Percentiles rank a stretch among this genome's conserved stretches.
Conservation (phyloP, 495 filamentous ascomycete species). For the Trichocladium antarcticum region DNA sequence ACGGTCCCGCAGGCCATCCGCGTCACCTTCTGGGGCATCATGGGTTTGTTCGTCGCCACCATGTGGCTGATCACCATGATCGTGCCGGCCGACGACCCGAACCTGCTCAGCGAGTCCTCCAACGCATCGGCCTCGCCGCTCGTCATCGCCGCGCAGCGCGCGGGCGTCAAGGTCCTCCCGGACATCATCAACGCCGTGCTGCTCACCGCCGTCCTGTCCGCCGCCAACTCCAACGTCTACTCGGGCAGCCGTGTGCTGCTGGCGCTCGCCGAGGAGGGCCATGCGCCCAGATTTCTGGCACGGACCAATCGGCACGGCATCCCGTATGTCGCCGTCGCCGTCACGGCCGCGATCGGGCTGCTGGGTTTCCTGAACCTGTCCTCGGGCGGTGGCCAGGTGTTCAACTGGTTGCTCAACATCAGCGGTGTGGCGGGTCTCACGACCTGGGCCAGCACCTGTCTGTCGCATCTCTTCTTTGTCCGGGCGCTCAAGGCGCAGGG, state of each 20-base stretch:
- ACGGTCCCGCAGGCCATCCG: conserved; percentile 41
- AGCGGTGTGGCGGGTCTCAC: conserved; percentile 56
- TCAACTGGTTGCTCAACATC: conserved; percentile 51
- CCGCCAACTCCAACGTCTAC: conserved; percentile 49
- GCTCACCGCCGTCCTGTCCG: conserved; percentile 47
- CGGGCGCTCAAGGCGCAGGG: conserved; percentile 46
- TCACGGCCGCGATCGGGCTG: conserved; percentile 35
- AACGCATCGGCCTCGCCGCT: conserved; percentile 54
- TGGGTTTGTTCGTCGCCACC: conserved; percentile 54
- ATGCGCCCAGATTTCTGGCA: conserved; percentile 43
- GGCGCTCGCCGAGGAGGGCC: conserved; percentile 49
- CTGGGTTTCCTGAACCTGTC: conserved; percentile 49
- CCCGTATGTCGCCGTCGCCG: conserved; percentile 31
- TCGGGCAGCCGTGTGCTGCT: conserved; percentile 54
- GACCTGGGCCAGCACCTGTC: conserved; percentile 50
- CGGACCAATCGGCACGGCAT: conserved; percentile 33
- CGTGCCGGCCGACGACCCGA: conserved; percentile 43
- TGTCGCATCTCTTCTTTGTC: conserved; percentile 52
- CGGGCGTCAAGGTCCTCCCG: conserved; percentile 54
- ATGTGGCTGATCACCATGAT: conserved; percentile 60
- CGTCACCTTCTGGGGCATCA: conserved; percentile 49
- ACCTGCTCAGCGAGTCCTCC: conserved; percentile 40
- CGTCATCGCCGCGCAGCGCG: conserved; percentile 54
- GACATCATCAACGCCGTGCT: conserved; percentile 63
- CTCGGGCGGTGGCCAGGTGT: conserved; percentile 39